Base-by-base conservation (phyloP, 148 eudicot genomes). In the Amaranthus hypochondriacus region DNA sequence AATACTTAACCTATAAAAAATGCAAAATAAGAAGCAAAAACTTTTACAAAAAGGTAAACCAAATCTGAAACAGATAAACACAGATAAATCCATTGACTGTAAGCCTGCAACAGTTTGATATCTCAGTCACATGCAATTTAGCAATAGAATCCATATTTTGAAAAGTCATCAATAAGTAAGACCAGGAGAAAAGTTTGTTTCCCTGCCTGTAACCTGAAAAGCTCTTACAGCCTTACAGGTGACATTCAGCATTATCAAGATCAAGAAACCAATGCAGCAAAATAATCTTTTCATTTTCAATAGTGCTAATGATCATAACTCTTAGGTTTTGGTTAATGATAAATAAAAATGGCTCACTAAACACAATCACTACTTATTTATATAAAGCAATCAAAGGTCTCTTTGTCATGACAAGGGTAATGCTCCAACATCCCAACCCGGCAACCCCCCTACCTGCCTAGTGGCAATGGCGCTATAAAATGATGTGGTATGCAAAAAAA, bases 1-100 rank as follows among this genome's bases (percentile, higher is more conserved):
- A 79, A 79, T 81, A 89, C 76, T 86, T 83, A 76, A 92, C 96
- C 97, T 92, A 82, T 60, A 62, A 80, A 68, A 76, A 63, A 77
- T 51, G 62, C 63, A 77, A 62, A 61, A 83, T 80, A 83, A 84
- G 78, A 51, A 84, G 65, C 52, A 39, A 43, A 63, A 47, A 61
- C 43, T 69, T 21, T 64, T 54, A 57, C 14, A 67, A 65, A 12
- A 43, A 13, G 42, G 62, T 53, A 55, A 74, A 44, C 3, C 51
- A 4, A 15, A 28, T 11, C 9, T 18, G 42, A 14, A 82, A 67
- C 13, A 68, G 55, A 10, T 4, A 8, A 42, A 52, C 3, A 15
- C 15, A 14, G 54, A 63, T 56, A 13, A 4, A 56, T 47, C 42
- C 8, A 48, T 58, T 46, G 39, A n/a, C 4, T 4, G 21, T 42